Conservation (phyloP, 2,329 filamentous ascomycete genomes). For the Stagonosporopsis vannaccii region DNA sequence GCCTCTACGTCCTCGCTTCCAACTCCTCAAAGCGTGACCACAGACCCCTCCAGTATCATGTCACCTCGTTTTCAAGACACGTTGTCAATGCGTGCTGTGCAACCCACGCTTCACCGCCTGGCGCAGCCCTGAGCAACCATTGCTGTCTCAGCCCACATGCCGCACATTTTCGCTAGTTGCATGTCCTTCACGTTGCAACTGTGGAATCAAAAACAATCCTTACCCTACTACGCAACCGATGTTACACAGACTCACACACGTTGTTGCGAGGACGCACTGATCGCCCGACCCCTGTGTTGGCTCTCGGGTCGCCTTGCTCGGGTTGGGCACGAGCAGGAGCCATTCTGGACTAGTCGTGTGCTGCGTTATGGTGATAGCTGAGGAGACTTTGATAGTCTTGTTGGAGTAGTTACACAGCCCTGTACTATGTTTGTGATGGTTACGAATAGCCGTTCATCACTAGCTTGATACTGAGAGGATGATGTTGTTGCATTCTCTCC, state of each 20-base stretch:
- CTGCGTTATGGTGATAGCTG: not conserved
- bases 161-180: constrained; percentile 1
- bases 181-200: constrained; percentile 15
- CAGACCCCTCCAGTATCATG: not conserved
- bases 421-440: too few species aligned
- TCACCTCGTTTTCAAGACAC: constrained; percentile 6
- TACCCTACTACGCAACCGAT: constrained; percentile 3
- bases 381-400: too few species aligned
- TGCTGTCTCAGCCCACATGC: constrained; percentile 14
- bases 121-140: constrained; percentile 1
- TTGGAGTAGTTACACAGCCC: too few species aligned
- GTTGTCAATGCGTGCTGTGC: constrained; percentile 10
- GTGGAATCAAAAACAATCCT: not conserved
- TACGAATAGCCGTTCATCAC: too few species aligned
- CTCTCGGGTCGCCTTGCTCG: not conserved
- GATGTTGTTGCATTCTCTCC: too few species aligned
- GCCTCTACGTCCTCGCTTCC: not conserved
- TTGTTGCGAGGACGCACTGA: not conserved
- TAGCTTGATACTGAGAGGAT: too few species aligned
- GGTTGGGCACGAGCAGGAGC: not conserved
- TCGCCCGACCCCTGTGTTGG: constrained; percentile 5
- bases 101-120: constrained; percentile 5
- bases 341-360: not conserved
- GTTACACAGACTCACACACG: constrained; percentile 5
- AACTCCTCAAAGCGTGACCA: not conserved